Evolutionary conservation across 2,329 filamentous ascomycete species (phyloP), one percentile per base, ranked within the genome.

Genomic region (Colletotrichum destructivum): DNA sequence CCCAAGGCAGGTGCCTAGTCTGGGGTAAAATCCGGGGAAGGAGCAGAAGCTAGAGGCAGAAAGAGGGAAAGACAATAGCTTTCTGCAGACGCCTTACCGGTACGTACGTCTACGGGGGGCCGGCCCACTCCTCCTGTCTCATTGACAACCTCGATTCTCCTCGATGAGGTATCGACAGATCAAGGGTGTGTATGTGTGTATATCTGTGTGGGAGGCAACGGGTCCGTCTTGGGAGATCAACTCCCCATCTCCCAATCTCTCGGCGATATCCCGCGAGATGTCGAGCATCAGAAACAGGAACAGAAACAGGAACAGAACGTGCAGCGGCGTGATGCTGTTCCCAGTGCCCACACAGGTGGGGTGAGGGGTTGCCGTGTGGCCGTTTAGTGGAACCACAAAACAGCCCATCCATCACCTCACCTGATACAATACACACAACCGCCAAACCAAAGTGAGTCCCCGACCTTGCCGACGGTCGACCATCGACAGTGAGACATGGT

Each of bases 11-110:
- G n/a, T n/a, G n/a, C n/a, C n/a, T 26, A 26, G 66, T 72, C 66
- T 66, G 70, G 70, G 70, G 70, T 72, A 72, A 66, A 72, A 62
- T 71, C 70, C 70, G 70, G 70, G 70, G 70, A 71, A 72, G 35
- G 21, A 46, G 70, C 67, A 35, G 56, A 62, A 49, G 8, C 31
- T 26, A n/a, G 3, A 52, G 9, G 31, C 7, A 15, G 49, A 52
- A 3, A 46, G 42, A 46, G 46, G 23, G 21, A 42, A 40, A 23
- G 13, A 59, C 38, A 21, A 35, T 40, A 21, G 35, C 54, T 56
- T 31, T 31, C 49, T 63, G 61, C 61, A 44, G 46, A 49, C 26
- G 42, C 18, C 23, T 9, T 44, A 35, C 31, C 31, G 31, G 31
- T 35, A 35, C 8, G 31, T 35, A 35, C 31, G 31, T 35, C 31